These are phyloP conservation scores for Fusarium sp. DNA, from an alignment of 2,329 filamentous ascomycete genomes.

Conservation along the genomic window DNA sequence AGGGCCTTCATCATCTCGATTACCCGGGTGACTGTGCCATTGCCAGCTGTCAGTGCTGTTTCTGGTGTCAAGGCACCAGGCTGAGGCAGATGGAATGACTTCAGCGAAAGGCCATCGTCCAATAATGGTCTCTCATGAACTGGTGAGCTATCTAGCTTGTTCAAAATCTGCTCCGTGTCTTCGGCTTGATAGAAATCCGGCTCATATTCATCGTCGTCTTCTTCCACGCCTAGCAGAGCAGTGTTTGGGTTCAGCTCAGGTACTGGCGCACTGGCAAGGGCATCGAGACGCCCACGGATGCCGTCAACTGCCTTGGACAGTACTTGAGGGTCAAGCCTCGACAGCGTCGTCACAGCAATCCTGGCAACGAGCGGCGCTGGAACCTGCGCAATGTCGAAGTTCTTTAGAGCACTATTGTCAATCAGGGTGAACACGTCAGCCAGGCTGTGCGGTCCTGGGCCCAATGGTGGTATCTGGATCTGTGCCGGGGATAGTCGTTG, in stretches of 20 bases:
- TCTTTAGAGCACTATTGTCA: slow-evolving; percentile 74
- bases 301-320: slow-evolving; percentile 79
- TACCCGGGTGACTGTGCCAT: slow-evolving; percentile 79
- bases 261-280: slow-evolving; percentile 60
- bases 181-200: slow-evolving; percentile 85
- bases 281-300: slow-evolving; percentile 63
- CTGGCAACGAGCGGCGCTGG: slow-evolving; percentile 80
- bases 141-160: slow-evolving; percentile 79
- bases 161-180: slow-evolving; percentile 80
- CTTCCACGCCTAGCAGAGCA: slow-evolving; percentile 73
- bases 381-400: slow-evolving; percentile 85
- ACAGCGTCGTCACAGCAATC: slow-evolving; percentile 83
- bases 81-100: slow-evolving; percentile 82
- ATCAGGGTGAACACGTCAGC: slow-evolving; percentile 91
- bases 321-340: slow-evolving; percentile 74
- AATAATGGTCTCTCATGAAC: slow-evolving; percentile 55
- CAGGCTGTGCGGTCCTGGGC: slow-evolving; percentile 79
- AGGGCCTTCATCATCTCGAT: slow-evolving; percentile 81
- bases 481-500: slow-evolving; percentile 69
- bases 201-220: slow-evolving; percentile 90
- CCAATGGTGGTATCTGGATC: slow-evolving; percentile 75
- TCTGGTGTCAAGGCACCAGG: slow-evolving; percentile 79
- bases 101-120: slow-evolving; percentile 69
- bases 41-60: slow-evolving; percentile 78
- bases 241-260: slow-evolving; percentile 67